These are phyloP conservation scores for Tillandsia fasciculata DNA, from an alignment of 176 grass and related monocot species.

Conservation along the genomic window DNA sequence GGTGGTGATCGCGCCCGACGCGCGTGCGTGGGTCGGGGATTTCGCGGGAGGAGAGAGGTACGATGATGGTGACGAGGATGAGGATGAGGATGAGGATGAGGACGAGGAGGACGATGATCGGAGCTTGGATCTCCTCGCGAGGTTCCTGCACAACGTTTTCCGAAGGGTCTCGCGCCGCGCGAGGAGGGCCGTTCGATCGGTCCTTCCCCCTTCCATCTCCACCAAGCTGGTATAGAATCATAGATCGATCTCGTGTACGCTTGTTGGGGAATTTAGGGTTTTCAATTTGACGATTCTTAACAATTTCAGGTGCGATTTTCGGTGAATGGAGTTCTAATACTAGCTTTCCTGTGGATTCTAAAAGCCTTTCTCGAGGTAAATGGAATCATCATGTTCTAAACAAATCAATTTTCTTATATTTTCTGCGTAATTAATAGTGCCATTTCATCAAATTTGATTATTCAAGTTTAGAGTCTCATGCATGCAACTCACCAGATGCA, in stretches of 20 bases:
- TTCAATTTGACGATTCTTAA: background rate
- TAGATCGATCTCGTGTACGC: background rate
- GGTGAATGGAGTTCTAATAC: slow-evolving; percentile 74
- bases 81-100: slow-evolving; percentile 27
- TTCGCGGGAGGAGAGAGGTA: slow-evolving; percentile 21
- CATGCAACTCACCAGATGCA: too few species aligned
- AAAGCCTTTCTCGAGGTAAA: slow-evolving; percentile 92
- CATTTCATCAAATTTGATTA: too few species aligned
- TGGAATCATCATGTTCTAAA: too few species aligned
- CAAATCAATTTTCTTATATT: slow-evolving; percentile 1
- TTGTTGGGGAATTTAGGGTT: too few species aligned
- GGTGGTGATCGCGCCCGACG: slow-evolving; percentile 49
- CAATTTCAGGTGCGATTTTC: slow-evolving; percentile 70
- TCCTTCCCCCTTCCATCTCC: slow-evolving; percentile 81
- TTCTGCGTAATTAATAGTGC: background rate
- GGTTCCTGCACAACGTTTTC: slow-evolving; percentile 63
- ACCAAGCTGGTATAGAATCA: slow-evolving; percentile 55
- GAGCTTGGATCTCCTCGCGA: slow-evolving; percentile 71
- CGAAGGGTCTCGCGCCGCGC: slow-evolving; percentile 60
- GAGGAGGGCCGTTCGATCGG: slow-evolving; percentile 61
- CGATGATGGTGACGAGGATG: slow-evolving; percentile 2
- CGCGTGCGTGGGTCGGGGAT: slow-evolving; percentile 59
- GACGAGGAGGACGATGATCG: slow-evolving; percentile 57
- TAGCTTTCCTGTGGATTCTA: slow-evolving; percentile 72
- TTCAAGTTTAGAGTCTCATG: too few species aligned